These are phyloP conservation scores for Hortaea werneckii DNA, from an alignment of 2,329 filamentous ascomycete genomes.

Conservation along the genomic window DNA sequence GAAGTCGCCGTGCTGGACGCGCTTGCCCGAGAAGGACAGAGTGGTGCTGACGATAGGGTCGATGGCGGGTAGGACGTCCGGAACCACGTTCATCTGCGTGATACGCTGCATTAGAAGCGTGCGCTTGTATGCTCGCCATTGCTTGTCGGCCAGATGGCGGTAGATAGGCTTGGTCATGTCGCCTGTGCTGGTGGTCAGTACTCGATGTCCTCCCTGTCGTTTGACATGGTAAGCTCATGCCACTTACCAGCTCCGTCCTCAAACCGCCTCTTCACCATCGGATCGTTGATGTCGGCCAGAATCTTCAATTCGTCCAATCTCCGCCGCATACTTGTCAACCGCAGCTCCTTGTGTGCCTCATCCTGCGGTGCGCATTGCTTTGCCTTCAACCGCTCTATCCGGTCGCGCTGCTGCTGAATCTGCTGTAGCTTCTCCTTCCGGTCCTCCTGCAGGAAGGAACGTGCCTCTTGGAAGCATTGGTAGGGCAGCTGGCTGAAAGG, in stretches of 20 bases:
- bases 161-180: slow-evolving; percentile 97
- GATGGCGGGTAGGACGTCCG: slow-evolving; percentile 74
- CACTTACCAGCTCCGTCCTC: slow-evolving; percentile 77
- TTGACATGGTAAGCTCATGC: background rate
- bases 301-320: slow-evolving; percentile 76
- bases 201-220: background rate
- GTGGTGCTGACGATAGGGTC: slow-evolving; percentile 70
- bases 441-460: slow-evolving; percentile 70
- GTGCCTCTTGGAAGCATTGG: slow-evolving; percentile 95
- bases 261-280: slow-evolving; percentile 82
- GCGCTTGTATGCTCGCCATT: slow-evolving; percentile 79
- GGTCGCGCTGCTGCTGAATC: slow-evolving; percentile 57
- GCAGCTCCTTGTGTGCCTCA: slow-evolving; percentile 46
- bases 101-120: slow-evolving; percentile 77
- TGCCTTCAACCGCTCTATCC: slow-evolving; percentile 58
- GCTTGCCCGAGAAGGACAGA: slow-evolving; percentile 54
- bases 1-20: slow-evolving; percentile 65
- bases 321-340: slow-evolving; percentile 58
- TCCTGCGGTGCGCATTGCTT: slow-evolving; percentile 26
- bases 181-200: slow-evolving; percentile 42
- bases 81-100: slow-evolving; percentile 73
- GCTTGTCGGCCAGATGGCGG: slow-evolving; percentile 72
- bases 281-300: slow-evolving; percentile 87
- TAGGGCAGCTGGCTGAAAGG: slow-evolving; percentile 93
- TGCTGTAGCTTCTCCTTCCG: slow-evolving; percentile 67